Percentiles rank a stretch among this genome's conserved stretches.
These are phyloP conservation scores for Entamoeba invadens DNA, from an alignment of 208 protist species.

Conservation along the genomic window DNA sequence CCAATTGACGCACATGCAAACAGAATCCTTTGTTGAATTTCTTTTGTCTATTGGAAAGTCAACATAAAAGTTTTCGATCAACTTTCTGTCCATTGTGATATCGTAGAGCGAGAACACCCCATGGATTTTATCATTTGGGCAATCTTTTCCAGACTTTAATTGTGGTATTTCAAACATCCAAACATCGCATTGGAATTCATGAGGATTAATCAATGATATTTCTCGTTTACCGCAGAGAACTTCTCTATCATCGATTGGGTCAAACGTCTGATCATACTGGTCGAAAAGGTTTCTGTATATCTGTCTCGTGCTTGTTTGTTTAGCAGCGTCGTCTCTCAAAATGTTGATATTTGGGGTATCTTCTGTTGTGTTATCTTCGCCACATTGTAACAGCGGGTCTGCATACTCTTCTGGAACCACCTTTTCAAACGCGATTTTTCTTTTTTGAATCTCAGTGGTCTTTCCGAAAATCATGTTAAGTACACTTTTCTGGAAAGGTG, in stretches of 20 bases:
- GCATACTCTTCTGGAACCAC: not conserved
- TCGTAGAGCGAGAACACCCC: not conserved
- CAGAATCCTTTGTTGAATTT: not conserved
- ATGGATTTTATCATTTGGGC: not conserved
- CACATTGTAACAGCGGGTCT: not conserved
- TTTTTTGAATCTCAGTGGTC: not conserved
- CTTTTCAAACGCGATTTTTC: not conserved
- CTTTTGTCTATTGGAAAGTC: not conserved
- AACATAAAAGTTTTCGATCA: not conserved
- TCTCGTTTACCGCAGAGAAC: not conserved
- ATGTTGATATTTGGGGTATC: not conserved
- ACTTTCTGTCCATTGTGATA: not conserved
- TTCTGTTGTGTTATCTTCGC: not conserved
- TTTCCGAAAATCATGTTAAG: not conserved
- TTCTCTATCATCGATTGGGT: not conserved
- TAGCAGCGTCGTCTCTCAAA: not conserved
- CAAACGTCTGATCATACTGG: not conserved
- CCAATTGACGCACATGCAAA: not conserved
- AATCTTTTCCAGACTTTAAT: not conserved
- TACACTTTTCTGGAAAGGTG: not conserved
- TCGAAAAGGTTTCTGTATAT: not conserved
- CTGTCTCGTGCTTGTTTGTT: not conserved
- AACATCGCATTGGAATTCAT: not conserved
- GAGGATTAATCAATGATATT: not conserved
- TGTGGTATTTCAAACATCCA: not conserved